Conservation (phyloP, 169 alveolate species). For the Sarcocystis neurona region DNA sequence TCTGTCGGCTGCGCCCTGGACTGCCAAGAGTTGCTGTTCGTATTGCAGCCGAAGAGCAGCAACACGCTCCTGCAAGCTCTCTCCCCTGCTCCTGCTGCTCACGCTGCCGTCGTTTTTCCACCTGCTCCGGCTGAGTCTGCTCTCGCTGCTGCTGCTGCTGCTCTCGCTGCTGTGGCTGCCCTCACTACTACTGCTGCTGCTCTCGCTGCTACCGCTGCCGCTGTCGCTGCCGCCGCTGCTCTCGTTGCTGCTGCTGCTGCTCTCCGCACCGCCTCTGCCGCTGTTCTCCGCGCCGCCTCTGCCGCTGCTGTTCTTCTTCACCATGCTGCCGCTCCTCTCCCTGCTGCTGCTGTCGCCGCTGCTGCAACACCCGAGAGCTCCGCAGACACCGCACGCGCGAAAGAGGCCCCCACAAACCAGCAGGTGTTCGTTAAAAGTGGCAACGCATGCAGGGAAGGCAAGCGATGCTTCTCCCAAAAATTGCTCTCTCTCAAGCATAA, state of each 20-base stretch:
- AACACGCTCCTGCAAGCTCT: background rate
- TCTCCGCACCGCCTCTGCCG: background rate
- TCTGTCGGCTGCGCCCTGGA: background rate
- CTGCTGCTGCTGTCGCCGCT: background rate
- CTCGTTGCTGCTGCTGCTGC: slow-evolving; percentile 31
- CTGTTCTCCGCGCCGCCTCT: background rate
- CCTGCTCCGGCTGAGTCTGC: slow-evolving; percentile 12
- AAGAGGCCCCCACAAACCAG: background rate
- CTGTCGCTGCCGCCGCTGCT: slow-evolving; percentile 24
- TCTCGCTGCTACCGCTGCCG: background rate
- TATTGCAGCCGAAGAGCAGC: background rate
- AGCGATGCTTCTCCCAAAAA: background rate
- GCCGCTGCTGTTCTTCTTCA: background rate
- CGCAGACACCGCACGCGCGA: background rate
- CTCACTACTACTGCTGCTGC: background rate
- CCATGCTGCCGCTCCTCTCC: background rate
- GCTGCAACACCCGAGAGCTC: background rate
- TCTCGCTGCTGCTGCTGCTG: slow-evolving; percentile 12
- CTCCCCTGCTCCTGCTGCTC: slow-evolving; percentile 30
- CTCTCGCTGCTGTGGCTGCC: background rate
- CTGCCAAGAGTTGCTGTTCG: background rate
- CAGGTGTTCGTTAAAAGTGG: background rate
- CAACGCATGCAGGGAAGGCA: background rate
- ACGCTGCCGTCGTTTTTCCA: background rate
- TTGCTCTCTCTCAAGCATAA: no score